Percentiles rank a stretch among this genome's conserved stretches.
These are phyloP conservation scores for Cutaneotrichosporon dermatis DNA, from an alignment of 1,284 basidiomycete species.

Conservation along the genomic window DNA sequence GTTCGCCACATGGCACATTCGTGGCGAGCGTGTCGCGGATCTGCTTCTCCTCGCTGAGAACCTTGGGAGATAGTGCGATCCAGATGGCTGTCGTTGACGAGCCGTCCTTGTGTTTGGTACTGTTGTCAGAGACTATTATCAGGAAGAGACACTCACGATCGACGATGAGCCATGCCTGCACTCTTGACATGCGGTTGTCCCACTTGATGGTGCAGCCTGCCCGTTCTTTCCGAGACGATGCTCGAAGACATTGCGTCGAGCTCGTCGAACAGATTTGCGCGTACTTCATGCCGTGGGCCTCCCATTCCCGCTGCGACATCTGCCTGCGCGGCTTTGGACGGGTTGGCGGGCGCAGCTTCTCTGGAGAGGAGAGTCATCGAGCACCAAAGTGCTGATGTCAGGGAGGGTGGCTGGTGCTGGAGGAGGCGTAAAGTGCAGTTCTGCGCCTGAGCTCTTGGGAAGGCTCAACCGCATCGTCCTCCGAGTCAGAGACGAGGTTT, in stretches of 20 bases:
- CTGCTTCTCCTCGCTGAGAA: constrained; percentile 36
- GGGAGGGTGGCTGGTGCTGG: constrained; percentile 23
- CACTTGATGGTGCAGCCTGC: constrained; percentile 34
- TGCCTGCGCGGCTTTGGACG: constrained; percentile 12
- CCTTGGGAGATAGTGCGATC: constrained; percentile 38
- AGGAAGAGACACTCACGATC: constrained; percentile 16
- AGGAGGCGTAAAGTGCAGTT: constrained; percentile 21
- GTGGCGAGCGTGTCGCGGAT: constrained; percentile 46
- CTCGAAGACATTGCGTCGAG: constrained; percentile 40
- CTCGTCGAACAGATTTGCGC: constrained; percentile 41
- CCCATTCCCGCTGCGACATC: constrained; percentile 23
- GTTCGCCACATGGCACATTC: constrained; percentile 49
- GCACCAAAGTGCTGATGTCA: constrained; percentile 15
- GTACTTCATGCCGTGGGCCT: neutral
- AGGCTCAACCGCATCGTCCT: constrained; percentile 4
- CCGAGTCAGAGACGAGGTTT: constrained; percentile 6
- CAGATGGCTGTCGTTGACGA: constrained; percentile 7
- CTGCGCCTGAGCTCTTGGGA: neutral
- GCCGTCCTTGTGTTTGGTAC: constrained; percentile 11
- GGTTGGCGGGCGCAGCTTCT: neutral
- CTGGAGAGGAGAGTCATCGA: neutral
- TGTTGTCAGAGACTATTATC: neutral
- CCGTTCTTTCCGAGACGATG: constrained; percentile 27
- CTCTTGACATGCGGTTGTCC: constrained; percentile 43
- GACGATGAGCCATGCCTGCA: constrained; percentile 39